phyloP scores from a whole-genome alignment of 352 stramenopile species.

The Phytophthora kernoviae region DNA sequence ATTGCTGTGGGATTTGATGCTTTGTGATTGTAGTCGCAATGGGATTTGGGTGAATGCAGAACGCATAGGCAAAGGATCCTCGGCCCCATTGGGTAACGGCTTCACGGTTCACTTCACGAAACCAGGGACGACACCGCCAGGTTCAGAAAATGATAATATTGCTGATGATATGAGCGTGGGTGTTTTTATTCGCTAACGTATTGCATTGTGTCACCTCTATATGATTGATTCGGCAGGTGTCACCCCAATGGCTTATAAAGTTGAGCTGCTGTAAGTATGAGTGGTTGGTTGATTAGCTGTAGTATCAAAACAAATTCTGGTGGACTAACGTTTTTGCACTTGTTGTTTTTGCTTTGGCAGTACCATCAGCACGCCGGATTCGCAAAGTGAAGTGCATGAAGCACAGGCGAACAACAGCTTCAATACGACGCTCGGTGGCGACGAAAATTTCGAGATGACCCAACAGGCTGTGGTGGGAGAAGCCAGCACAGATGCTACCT shows the following conservation, averaged over 20 bases:
- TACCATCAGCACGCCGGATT: neutral
- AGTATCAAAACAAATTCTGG: neutral
- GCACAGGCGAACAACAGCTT: constrained; percentile 13
- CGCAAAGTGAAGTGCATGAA: constrained; percentile 9
- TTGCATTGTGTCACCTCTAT: no score
- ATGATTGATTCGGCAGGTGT: constrained; percentile 30
- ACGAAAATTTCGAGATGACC: constrained; percentile 26
- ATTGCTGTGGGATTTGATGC: neutral
- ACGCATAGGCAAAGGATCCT: constrained; percentile 47
- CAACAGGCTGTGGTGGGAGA: neutral
- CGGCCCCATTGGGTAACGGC: constrained; percentile 36
- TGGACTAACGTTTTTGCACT: no score
- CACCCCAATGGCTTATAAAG: constrained; percentile 59
- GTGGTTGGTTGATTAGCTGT: neutral
- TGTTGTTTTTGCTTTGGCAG: neutral
- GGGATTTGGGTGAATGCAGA: constrained; percentile 76
- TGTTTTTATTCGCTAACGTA: no score
- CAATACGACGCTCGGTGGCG: constrained; percentile 23
- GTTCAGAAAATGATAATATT: constrained; percentile 10
- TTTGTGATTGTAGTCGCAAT: constrained; percentile 50
- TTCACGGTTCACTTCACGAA: constrained; percentile 77
- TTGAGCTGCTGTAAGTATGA: constrained; percentile 50
- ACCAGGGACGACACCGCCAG: constrained; percentile 44
- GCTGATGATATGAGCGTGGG: neutral
- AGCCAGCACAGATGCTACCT: constrained; percentile 12